phyloP scores from a whole-genome alignment of 345 rosid genomes.

The Mercurialis annua region DNA sequence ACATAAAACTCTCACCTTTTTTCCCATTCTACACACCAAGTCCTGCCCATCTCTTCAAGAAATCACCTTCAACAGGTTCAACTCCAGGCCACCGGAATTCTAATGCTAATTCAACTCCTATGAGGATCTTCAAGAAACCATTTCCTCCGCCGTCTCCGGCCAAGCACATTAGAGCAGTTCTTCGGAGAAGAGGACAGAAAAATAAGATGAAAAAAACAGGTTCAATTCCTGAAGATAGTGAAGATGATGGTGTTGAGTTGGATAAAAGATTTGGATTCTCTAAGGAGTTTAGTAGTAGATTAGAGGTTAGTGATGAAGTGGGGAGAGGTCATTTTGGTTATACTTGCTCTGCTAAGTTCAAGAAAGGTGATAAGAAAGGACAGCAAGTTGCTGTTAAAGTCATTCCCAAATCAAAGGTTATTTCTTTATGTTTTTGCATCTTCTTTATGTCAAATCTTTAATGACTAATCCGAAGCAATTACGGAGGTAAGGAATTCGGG shows the following conservation, averaged over 20 bases:
- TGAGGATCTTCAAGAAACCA: slow-evolving; percentile 63
- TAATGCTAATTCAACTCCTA: slow-evolving; percentile 72
- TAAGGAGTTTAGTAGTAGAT: slow-evolving; percentile 53
- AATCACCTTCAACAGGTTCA: slow-evolving; percentile 63
- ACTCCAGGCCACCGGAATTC: slow-evolving; percentile 37
- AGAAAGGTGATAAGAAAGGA: slow-evolving; percentile 83
- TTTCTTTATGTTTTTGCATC: background rate
- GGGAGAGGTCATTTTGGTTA: slow-evolving; percentile 99
- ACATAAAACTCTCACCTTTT: slow-evolving; percentile 52
- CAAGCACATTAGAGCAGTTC: slow-evolving; percentile 74
- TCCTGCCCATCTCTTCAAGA: slow-evolving; percentile 78
- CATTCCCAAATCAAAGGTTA: slow-evolving; percentile 89
- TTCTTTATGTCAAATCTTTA: too few species aligned
- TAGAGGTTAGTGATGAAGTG: slow-evolving; percentile 80
- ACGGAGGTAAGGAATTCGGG: too few species aligned
- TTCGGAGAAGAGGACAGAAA: slow-evolving; percentile 53
- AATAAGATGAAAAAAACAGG: slow-evolving; percentile 37
- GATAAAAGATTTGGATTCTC: slow-evolving; percentile 95
- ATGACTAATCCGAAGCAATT: too few species aligned
- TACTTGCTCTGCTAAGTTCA: slow-evolving; percentile 87
- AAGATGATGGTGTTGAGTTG: slow-evolving; percentile 45
- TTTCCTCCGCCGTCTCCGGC: slow-evolving; percentile 96
- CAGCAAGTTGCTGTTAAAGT: slow-evolving; percentile 90
- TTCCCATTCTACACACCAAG: slow-evolving; percentile 84
- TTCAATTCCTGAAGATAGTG: slow-evolving; percentile 42